Base-by-base conservation (phyloP, 148 eudicot genomes). In the Rhododendron kiyosumense region DNA sequence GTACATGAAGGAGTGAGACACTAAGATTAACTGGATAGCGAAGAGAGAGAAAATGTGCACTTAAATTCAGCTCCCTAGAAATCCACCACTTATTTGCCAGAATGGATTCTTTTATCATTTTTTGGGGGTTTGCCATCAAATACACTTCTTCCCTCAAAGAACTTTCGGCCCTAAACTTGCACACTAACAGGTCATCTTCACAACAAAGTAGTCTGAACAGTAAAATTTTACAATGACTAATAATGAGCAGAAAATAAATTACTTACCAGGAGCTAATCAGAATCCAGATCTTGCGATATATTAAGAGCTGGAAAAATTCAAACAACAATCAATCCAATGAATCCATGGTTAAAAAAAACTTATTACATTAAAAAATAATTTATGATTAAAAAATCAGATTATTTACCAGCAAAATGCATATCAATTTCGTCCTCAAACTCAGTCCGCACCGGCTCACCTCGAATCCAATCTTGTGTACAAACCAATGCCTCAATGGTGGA, bases 341-440 rank as follows among this genome's bases (percentile, higher is more conserved):
- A 30, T 28, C 20, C 34, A 71, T 73, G 18, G 8, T 28, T 73
- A 28, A 17, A 74, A 34, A 74, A 15, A 74, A 74, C 20, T 74
- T 74, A 74, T 14, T 36, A 74, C 36, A 11, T 5, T 28, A 1
- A 17, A 74, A 43, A 78, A n/a, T 10, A 78, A 24, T 77, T 45
- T 5, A 3, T 43, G 4, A 78, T 78, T 78, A 22, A n/a, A 78
- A 78, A 43, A 43, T 54, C 24, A 57, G 24, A 84, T 74, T 84
- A 61, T 67, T 84, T 38, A 84, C 86, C 86, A 24, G 86, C 28
- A 57, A 84, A 84, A 79, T 54, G 71, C 81, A 57, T 76, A 77
- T 76, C 86, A 65, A 84, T 76, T 77, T 84, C 86, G 52, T 84
- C 86, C 81, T 76, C 86, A 77, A 76, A 84, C 52, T 52, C 51